A percentile compares a stretch with the other conserved stretches of the same genome.
Conservation (phyloP, 192 early-diverging fungal genomes). For the Phlyctochytrium bullatum region DNA sequence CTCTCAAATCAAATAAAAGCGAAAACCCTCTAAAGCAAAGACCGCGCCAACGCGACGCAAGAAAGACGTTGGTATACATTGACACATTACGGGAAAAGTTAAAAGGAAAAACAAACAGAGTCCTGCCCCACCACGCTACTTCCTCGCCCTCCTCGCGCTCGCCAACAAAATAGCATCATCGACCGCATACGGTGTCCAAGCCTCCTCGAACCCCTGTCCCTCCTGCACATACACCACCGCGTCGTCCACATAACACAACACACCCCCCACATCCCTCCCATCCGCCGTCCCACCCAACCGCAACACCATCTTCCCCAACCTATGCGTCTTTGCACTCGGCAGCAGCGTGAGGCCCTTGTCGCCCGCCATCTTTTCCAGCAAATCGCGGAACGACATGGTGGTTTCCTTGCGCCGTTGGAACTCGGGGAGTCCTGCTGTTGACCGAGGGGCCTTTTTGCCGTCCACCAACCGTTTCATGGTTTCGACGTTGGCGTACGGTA, state of each 20-base stretch:
- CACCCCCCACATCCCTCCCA: slow-evolving; percentile 38
- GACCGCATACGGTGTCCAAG: slow-evolving; percentile 54
- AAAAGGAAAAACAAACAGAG: no score
- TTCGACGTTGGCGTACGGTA: slow-evolving; percentile 16
- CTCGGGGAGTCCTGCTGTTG: slow-evolving; percentile 16
- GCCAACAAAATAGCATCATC: slow-evolving; percentile 52
- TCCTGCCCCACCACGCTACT: background rate
- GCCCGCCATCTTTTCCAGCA: slow-evolving; percentile 56
- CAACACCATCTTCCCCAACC: slow-evolving; percentile 56
- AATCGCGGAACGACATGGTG: slow-evolving; percentile 53
- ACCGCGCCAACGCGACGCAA: no score
- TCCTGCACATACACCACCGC: slow-evolving; percentile 57
- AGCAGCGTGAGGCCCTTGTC: slow-evolving; percentile 54
- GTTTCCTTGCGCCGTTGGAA: slow-evolving; percentile 21
- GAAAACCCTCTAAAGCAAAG: no score
- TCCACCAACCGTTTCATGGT: background rate
- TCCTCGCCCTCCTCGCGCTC: background rate
- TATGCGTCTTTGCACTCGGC: slow-evolving; percentile 49
- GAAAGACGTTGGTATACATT: no score
- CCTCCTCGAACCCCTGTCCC: slow-evolving; percentile 35
- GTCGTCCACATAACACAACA: slow-evolving; percentile 60
- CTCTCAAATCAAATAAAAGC: no score
- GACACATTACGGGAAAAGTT: no score
- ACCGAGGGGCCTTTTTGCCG: slow-evolving; percentile 6
- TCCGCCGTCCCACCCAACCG: slow-evolving; percentile 46